Conservation (phyloP, 2,329 filamentous ascomycete species). For the Ambrosiella beaveri region DNA sequence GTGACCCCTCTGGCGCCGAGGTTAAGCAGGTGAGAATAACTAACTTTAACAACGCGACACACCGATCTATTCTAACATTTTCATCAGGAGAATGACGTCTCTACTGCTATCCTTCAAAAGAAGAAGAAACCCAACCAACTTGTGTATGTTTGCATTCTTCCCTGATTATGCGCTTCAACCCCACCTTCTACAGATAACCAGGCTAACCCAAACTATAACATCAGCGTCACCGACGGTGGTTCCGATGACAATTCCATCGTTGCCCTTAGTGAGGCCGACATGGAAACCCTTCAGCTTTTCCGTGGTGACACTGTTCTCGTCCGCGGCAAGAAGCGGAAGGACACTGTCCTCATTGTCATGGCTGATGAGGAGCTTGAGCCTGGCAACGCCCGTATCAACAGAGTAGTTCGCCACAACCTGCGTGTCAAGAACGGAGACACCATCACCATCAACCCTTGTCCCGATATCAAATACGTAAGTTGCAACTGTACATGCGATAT, state of each 20-base stretch:
- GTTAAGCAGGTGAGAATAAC: constrained; percentile 52
- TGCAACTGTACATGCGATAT: neutral
- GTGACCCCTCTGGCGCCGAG: constrained; percentile 79
- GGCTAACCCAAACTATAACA: neutral
- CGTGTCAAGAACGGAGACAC: constrained; percentile 97
- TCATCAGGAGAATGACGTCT: constrained; percentile 64
- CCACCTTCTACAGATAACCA: neutral
- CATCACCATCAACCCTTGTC: constrained; percentile 91
- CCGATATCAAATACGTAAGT: constrained; percentile 99
- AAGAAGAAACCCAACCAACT: constrained; percentile 99
- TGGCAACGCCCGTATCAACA: constrained; percentile 91
- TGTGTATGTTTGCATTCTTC: constrained; percentile 46
- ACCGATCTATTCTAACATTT: constrained; percentile 19
- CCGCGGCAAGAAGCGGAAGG: constrained; percentile 99
- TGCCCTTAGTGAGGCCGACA: constrained; percentile 92
- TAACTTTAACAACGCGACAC: neutral
- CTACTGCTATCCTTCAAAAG: constrained; percentile 97
- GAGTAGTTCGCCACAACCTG: constrained; percentile 94
- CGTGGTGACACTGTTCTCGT: constrained; percentile 95
- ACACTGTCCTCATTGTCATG: constrained; percentile 92
- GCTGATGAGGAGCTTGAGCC: constrained; percentile 97
- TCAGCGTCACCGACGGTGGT: constrained; percentile 86
- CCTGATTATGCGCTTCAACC: neutral
- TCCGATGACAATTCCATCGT: constrained; percentile 99
- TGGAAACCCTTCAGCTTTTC: constrained; percentile 97